Base-by-base conservation (phyloP, 306 rosid genomes). In the Malus orientalis region DNA sequence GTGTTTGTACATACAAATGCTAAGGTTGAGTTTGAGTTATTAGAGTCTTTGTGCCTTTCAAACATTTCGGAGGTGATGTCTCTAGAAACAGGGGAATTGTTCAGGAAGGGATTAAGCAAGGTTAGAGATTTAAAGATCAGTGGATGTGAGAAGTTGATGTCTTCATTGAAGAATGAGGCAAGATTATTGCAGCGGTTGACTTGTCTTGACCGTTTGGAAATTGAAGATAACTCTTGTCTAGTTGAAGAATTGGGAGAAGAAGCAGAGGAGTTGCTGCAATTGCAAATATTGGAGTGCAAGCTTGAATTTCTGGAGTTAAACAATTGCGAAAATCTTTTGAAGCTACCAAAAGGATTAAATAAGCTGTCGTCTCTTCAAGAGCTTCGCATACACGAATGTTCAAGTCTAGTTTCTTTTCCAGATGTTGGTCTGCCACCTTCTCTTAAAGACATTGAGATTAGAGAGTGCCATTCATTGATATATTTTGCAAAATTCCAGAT, bases 391-490 rank as follows among this genome's bases (percentile, higher is more conserved):
- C 6, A 5, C 38, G 7, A 1, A 33, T 33, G 38, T 33, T 33
- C 38, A 5, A 0, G 1, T 33, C 6, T 33, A 33, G 38, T 33
- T 33, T 33, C 38, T 33, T 33, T 33, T 1, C 38, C 38, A 33
- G 38, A 33, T 33, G 38, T 33, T 33, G 38, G 38, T 33, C 38
- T 33, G 7, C 38, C 38, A 33, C 38, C 38, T 33, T 33, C 38
- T 33, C 38, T 33, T 33, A 33, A 33, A 33, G 0, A 33, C 7
- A 33, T 33, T 6, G 7, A 33, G 1, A 33, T 33, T 33, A 5
- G 0, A 33, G 0, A 0, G 7, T 33, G 38, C 7, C 0, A 1
- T 33, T 33, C 38, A 0, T 33, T 33, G 38, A 33, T 33, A 33
- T 33, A 33, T 33, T 33, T 33, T 0, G 38, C 38, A 33, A 33